These are phyloP conservation scores for Ephemerocybe angulata DNA, from an alignment of 768 basidiomycete species.

Conservation along the genomic window DNA sequence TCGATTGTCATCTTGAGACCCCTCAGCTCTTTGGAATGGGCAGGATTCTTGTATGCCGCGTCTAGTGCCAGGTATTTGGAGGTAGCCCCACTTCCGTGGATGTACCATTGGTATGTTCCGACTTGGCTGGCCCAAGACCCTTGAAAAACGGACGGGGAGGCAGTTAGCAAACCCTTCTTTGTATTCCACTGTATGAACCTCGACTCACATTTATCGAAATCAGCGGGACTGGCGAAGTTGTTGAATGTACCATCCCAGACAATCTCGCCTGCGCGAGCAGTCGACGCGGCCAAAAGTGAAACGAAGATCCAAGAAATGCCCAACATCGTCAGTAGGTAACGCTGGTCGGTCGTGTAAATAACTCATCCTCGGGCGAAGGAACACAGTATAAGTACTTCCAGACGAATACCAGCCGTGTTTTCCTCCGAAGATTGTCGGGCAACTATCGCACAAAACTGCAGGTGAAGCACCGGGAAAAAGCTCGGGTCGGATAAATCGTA, in stretches of 20 bases:
- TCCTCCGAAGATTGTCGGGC: conserved; percentile 28
- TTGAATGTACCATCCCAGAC: conserved; percentile 58
- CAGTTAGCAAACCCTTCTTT: not conserved
- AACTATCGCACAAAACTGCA: conserved; percentile 23
- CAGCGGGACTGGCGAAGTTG: conserved; percentile 37
- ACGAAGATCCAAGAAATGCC: conserved; percentile 29
- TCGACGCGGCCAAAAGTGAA: conserved; percentile 27
- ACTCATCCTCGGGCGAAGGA: no score
- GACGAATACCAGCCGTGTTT: not conserved
- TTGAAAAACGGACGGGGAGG: conserved; percentile 16
- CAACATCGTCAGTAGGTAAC: conserved; percentile 19
- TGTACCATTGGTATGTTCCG: conserved; percentile 59
- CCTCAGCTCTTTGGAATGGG: conserved; percentile 43
- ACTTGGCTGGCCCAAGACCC: conserved; percentile 57
- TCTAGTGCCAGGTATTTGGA: conserved; percentile 50
- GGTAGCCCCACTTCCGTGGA: conserved; percentile 51
- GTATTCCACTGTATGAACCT: not conserved
- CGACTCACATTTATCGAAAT: conserved; percentile 51
- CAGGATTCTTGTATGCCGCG: conserved; percentile 56
- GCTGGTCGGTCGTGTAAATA: not conserved
- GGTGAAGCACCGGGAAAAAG: conserved; percentile 25
- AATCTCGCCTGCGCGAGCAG: conserved; percentile 45
- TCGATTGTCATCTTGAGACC: conserved; percentile 56
- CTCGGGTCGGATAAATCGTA: conserved; percentile 33
- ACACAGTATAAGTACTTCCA: conserved; percentile 2